Conservation (phyloP, 202 grass and related monocot species). For the Elaeis oleifera region DNA sequence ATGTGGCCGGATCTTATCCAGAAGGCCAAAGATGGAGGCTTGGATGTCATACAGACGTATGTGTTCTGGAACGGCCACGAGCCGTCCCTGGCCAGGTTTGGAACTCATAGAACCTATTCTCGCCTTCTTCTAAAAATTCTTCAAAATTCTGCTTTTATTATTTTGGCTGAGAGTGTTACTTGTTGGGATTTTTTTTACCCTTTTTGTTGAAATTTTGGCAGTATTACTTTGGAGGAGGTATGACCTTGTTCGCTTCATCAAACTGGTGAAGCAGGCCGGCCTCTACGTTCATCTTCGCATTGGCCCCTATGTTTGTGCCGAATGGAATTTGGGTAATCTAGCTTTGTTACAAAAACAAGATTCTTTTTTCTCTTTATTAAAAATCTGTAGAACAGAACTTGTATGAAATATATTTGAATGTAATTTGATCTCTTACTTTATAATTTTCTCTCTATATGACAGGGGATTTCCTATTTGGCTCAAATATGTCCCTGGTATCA, state of each 20-base stretch:
- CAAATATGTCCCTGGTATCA: slow-evolving; percentile 78
- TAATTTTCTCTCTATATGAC: slow-evolving; percentile 9
- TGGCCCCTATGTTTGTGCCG: slow-evolving; percentile 94
- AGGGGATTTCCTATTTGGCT: slow-evolving; percentile 95
- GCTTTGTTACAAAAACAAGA: not conserved
- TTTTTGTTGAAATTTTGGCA: slow-evolving; percentile 11
- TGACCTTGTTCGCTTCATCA: slow-evolving; percentile 89
- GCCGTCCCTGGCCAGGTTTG: slow-evolving; percentile 48
- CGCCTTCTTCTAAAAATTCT: not conserved
- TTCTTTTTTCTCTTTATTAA: too few relatives aligned
- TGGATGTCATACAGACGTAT: slow-evolving; percentile 95
- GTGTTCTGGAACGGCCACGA: slow-evolving; percentile 98
- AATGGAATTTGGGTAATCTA: slow-evolving; percentile 79
- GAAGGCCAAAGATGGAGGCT: slow-evolving; percentile 90
- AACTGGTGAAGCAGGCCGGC: slow-evolving; percentile 67
- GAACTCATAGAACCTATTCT: not conserved
- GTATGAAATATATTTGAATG: too few relatives aligned
- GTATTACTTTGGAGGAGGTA: slow-evolving; percentile 86
- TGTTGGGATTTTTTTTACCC: not conserved
- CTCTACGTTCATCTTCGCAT: slow-evolving; percentile 90
- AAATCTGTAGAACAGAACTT: too few relatives aligned
- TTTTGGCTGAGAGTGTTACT: not conserved
- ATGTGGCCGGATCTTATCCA: slow-evolving; percentile 92
- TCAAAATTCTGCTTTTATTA: not conserved
- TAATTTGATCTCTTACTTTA: slow-evolving; percentile 3